A percentile compares a stretch with the other conserved stretches of the same genome.
These are phyloP conservation scores for Cladosporium oxysporum DNA, from an alignment of 2,329 filamentous ascomycete species.

Conservation along the genomic window DNA sequence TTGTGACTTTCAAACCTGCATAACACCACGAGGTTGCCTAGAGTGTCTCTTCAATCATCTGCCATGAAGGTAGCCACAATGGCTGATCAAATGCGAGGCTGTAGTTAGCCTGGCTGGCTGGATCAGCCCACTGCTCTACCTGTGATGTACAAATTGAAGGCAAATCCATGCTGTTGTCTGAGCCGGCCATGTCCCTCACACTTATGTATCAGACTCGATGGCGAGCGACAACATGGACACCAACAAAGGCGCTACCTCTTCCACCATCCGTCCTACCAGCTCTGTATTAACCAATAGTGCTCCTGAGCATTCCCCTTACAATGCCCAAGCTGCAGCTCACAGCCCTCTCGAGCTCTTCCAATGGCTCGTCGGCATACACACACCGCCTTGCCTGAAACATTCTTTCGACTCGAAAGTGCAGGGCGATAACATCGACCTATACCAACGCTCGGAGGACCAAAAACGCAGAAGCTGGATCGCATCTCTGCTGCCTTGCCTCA, in stretches of 20 bases:
- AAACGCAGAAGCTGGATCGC: neutral
- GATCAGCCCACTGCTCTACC: neutral
- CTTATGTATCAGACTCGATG: neutral
- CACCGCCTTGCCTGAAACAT: neutral
- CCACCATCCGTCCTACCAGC: neutral
- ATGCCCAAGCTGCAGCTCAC: neutral
- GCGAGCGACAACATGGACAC: neutral
- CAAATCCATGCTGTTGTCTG: neutral
- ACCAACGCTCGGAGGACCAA: neutral
- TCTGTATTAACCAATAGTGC: neutral
- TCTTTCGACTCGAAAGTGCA: neutral
- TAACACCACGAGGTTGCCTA: neutral
- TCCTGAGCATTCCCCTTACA: neutral
- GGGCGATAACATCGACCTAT: neutral
- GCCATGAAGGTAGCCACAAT: neutral
- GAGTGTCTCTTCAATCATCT: neutral
- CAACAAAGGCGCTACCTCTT: neutral
- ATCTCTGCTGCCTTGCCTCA: neutral
- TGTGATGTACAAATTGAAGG: neutral
- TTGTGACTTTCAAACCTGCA: neutral
- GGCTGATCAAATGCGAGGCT: neutral
- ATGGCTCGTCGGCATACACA: slow-evolving; percentile 2
- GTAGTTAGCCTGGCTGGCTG: neutral
- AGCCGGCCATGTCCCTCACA: neutral
- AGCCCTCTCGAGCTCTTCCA: neutral